Evolutionary conservation across 2,329 filamentous ascomycete species (phyloP).

Genomic region (Capronia coronata): DNA sequence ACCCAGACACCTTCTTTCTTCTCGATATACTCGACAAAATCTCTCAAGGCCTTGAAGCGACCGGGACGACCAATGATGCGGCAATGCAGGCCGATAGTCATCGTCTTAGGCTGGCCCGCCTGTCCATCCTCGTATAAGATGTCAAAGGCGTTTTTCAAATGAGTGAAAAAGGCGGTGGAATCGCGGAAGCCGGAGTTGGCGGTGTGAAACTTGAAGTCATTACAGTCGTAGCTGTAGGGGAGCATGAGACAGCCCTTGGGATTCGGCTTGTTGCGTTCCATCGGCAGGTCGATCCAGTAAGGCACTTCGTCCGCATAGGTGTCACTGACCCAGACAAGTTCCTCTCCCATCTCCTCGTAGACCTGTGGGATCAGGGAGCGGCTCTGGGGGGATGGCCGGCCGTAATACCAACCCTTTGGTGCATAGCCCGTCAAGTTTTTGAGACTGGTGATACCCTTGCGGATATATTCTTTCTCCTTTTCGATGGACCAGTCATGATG

Average conservation of each 20-base stretch:
- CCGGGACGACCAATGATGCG: constrained; percentile 50
- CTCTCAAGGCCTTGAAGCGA: constrained; percentile 43
- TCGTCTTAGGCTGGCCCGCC: constrained; percentile 49
- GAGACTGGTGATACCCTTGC: constrained; percentile 38
- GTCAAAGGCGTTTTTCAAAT: constrained; percentile 41
- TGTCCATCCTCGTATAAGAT: constrained; percentile 49
- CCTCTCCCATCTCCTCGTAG: constrained; percentile 49
- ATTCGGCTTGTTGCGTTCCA: constrained; percentile 36
- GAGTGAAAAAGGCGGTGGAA: constrained; percentile 36
- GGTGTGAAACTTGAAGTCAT: constrained; percentile 46
- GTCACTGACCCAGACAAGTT: constrained; percentile 47
- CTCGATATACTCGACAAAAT: constrained; percentile 42
- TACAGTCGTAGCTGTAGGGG: constrained; percentile 51
- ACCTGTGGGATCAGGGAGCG: constrained; percentile 44
- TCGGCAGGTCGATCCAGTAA: constrained; percentile 50
- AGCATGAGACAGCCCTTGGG: constrained; percentile 49
- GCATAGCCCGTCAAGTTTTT: constrained; percentile 43
- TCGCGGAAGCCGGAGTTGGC: constrained; percentile 44
- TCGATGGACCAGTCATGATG: constrained; percentile 43
- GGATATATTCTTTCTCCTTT: constrained; percentile 45
- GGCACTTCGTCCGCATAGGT: constrained; percentile 51
- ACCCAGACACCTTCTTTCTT: constrained; percentile 45
- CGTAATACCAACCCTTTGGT: constrained; percentile 48
- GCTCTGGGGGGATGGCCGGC: constrained; percentile 42
- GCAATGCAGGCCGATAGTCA: constrained; percentile 52